Percentiles rank a stretch among this genome's conserved stretches.
phyloP scores from a whole-genome alignment of 345 rosid genomes.

The Murraya koenigii region DNA sequence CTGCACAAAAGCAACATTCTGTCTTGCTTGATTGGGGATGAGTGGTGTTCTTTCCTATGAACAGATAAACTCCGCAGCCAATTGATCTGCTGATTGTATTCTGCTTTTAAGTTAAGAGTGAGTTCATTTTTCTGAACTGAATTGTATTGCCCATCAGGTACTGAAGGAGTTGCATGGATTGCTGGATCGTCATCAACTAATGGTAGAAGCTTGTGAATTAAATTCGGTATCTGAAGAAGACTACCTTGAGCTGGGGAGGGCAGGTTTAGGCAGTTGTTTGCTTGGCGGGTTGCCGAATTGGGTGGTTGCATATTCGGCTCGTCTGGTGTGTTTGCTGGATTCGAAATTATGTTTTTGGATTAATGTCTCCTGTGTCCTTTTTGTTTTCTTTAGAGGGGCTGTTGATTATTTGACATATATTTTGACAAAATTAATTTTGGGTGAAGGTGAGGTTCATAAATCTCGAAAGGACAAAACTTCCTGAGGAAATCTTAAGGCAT shows the following conservation, averaged over 20 bases:
- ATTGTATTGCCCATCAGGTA: conserved; percentile 49
- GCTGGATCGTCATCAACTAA: conserved; percentile 76
- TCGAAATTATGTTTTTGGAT: conserved; percentile 3
- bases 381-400: neutral
- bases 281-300: conserved; percentile 98
- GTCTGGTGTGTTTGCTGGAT: conserved; percentile 58
- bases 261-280: conserved; percentile 96
- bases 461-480: conserved; percentile 93
- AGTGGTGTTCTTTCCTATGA: neutral
- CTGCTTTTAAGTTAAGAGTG: neutral
- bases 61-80: neutral
- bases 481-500: conserved; percentile 83
- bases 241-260: conserved; percentile 94
- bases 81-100: neutral
- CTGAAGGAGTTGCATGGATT: conserved; percentile 89
- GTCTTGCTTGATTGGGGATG: neutral
- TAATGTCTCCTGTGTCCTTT: neutral
- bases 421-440: conserved; percentile 24
- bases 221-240: conserved; percentile 92
- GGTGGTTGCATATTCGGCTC: conserved; percentile 95
- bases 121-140: conserved; percentile 7
- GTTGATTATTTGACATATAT: conserved; percentile 4
- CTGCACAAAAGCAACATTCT: neutral
- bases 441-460: conserved; percentile 96
- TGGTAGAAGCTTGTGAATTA: conserved; percentile 86